Conservation (phyloP, 805 yeast genomes). For the Candida hungchunana region DNA sequence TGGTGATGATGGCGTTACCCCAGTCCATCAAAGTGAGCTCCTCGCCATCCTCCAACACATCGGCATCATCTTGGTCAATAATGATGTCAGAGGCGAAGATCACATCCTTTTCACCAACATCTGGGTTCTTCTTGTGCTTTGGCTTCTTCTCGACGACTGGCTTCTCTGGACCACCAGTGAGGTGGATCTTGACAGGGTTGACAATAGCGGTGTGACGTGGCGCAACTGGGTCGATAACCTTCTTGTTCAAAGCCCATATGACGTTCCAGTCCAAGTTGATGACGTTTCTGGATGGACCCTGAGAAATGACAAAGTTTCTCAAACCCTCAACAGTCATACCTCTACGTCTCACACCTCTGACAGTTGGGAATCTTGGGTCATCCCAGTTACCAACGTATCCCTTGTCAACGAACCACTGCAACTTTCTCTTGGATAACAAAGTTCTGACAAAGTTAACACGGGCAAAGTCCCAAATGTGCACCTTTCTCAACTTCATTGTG, state of each 20-base stretch:
- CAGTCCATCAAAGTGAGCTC: conserved; percentile 98
- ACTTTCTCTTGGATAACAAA: conserved; percentile 90
- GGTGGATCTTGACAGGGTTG: conserved; percentile 64
- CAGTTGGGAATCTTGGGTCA: conserved; percentile 99
- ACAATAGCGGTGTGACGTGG: conserved; percentile 90
- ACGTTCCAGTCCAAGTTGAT: conserved; percentile 96
- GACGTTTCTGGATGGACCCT: conserved; percentile 97
- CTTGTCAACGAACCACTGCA: conserved; percentile 98
- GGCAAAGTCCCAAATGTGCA: conserved; percentile 96
- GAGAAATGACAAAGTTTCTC: conserved; percentile 86
- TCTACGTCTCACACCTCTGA: conserved; percentile 98
- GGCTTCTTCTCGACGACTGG: conserved; percentile 70
- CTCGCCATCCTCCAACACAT: conserved; percentile 73
- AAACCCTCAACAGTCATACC: conserved; percentile 99
- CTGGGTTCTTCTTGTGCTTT: conserved; percentile 94
- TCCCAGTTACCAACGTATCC: conserved; percentile 86
- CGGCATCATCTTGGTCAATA: conserved; percentile 84
- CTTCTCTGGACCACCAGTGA: conserved; percentile 64
- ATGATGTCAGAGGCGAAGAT: conserved; percentile 58
- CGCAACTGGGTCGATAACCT: conserved; percentile 93
- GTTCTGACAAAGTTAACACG: conserved; percentile 97
- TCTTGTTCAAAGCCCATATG: conserved; percentile 97
- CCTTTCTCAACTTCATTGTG: conserved; percentile 80
- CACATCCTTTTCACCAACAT: conserved; percentile 79
- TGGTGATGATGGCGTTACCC: conserved; percentile 87